These are phyloP conservation scores for Trebouxia sp. DNA, from an alignment of 139 green algal genomes.

Conservation along the genomic window DNA sequence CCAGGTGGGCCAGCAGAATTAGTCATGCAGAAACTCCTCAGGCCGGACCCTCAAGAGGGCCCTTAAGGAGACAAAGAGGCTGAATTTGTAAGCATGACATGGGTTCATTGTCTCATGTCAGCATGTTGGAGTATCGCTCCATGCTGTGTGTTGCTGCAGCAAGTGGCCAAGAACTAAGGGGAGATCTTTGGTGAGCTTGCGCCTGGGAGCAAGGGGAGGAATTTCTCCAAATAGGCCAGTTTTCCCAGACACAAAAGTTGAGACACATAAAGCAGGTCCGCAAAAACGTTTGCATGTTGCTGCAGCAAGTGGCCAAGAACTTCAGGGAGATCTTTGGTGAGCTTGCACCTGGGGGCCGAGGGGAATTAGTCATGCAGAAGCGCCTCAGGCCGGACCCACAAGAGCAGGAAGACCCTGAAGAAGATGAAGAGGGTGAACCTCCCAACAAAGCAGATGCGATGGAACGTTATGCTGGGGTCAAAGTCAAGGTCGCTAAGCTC, in stretches of 20 bases:
- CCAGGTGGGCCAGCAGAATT: too few species aligned
- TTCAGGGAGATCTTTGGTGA: constrained; percentile 94
- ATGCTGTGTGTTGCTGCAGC: constrained; percentile 28
- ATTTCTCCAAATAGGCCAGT: too few species aligned
- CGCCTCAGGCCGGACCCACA: constrained; percentile 1
- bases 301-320: constrained; percentile 83
- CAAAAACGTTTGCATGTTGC: too few species aligned
- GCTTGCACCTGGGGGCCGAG: constrained; percentile 82
- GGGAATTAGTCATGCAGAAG: constrained; percentile 87
- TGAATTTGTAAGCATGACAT: too few species aligned
- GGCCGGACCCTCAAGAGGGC: too few species aligned
- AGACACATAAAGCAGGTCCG: background rate
- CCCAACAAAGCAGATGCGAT: background rate
- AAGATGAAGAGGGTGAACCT: constrained; percentile 45
- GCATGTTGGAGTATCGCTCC: too few species aligned
- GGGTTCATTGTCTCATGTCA: too few species aligned
- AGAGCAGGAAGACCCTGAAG: constrained; percentile 36
- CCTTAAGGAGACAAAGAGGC: too few species aligned
- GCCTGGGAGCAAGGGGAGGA: constrained; percentile 64
- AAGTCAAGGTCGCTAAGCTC: constrained; percentile 67
- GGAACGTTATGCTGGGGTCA: constrained; percentile 85
- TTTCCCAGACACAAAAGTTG: too few species aligned
- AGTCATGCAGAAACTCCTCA: too few species aligned
- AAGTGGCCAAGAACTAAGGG: too few species aligned
- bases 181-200: constrained; percentile 93